Conservation (phyloP, 305 asterid species). For the Fraxinus latifolia region DNA sequence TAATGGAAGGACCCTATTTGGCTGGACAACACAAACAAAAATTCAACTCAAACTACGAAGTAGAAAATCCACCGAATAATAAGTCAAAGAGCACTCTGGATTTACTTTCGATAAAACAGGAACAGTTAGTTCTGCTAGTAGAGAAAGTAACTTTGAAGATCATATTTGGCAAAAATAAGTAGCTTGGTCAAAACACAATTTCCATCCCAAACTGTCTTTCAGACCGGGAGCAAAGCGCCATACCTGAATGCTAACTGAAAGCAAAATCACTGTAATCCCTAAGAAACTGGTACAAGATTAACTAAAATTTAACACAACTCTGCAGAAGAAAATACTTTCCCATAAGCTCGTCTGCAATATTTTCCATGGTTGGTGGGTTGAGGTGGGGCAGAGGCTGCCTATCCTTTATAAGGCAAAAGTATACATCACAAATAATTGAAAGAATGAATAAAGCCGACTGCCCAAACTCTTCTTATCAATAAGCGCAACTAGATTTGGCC, state of each 20-base stretch:
- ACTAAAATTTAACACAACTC: not conserved
- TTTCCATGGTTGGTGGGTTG: not conserved
- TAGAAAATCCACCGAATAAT: not conserved
- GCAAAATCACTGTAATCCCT: not conserved
- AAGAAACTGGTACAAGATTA: not conserved
- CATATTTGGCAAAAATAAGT: not conserved
- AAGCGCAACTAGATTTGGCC: not conserved
- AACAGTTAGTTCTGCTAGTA: no score
- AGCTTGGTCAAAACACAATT: not conserved
- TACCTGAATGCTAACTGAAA: not conserved
- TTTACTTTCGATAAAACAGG: not conserved
- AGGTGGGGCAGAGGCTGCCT: not conserved
- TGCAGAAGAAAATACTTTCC: not conserved
- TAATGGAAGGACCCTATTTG: not conserved
- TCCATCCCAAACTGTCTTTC: not conserved
- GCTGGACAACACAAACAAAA: not conserved
- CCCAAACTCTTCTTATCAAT: not conserved
- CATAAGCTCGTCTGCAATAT: not conserved
- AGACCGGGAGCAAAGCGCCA: not conserved
- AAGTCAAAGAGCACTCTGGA: not conserved
- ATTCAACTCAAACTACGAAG: not conserved
- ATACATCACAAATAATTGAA: not conserved
- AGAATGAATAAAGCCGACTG: not conserved
- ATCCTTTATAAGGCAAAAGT: not conserved
- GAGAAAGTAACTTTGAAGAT: not conserved